These are phyloP conservation scores for Myxozyma neglecta DNA, from an alignment of 805 yeast genomes.

Conservation along the genomic window DNA sequence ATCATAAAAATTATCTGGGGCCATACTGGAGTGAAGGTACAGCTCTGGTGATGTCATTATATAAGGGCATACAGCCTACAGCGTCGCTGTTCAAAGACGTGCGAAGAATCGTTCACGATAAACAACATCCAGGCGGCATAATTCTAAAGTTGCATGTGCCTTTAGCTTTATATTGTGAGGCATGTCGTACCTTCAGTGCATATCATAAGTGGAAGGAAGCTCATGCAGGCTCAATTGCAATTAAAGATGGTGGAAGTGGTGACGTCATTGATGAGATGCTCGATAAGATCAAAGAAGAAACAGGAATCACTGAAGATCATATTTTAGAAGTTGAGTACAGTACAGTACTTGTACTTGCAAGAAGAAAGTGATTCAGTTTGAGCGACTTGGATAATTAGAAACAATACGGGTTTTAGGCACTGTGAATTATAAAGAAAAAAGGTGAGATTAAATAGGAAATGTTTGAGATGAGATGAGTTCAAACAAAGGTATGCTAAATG, in stretches of 20 bases:
- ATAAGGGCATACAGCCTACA: constrained; percentile 49
- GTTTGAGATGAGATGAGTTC: neutral
- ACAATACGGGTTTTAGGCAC: neutral
- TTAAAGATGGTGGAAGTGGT: neutral
- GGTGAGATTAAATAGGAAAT: neutral
- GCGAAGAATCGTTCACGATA: neutral
- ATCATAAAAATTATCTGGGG: constrained; percentile 47
- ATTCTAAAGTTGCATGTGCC: neutral
- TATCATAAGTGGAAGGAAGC: neutral
- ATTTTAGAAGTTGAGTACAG: neutral
- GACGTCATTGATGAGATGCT: neutral
- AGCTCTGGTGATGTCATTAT: constrained; percentile 47
- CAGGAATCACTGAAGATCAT: neutral
- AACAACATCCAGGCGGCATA: neutral
- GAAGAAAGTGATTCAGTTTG: neutral
- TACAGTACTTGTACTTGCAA: neutral
- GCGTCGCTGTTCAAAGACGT: neutral
- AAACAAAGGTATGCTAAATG: neutral
- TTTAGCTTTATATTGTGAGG: neutral
- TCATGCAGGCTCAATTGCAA: neutral
- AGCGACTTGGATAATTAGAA: neutral
- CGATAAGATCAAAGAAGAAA: neutral
- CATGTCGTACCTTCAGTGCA: neutral
- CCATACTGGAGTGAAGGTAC: constrained; percentile 89
- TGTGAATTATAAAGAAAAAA: neutral